A percentile compares a stretch with the other conserved stretches of the same genome.
Conservation (phyloP, 83 land plant species). For the Thuja plicata region DNA sequence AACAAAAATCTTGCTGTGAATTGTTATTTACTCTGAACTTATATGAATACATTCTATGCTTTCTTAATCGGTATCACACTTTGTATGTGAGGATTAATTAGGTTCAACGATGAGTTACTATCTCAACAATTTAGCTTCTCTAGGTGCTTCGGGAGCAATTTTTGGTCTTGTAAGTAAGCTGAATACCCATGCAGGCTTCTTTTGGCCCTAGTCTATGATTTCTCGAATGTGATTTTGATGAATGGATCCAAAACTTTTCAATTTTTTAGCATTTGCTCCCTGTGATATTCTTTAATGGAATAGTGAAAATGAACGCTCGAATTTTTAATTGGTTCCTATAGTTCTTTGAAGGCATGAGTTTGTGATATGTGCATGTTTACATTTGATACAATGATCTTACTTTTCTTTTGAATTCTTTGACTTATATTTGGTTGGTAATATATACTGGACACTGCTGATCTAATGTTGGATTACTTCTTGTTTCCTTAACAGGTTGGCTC, state of each 20-base stretch:
- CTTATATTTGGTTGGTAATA: background rate
- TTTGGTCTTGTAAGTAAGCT: conserved; percentile 79
- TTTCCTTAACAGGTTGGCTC: conserved; percentile 17
- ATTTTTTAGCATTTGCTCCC: background rate
- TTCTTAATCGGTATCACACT: background rate
- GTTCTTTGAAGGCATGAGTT: background rate
- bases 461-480: conserved; percentile 5
- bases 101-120: conserved; percentile 77
- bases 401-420: background rate
- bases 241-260: background rate
- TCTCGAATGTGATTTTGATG: background rate
- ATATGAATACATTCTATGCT: background rate
- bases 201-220: background rate
- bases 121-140: conserved; percentile 61
- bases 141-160: conserved; percentile 95
- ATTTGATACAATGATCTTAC: background rate
- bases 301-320: background rate
- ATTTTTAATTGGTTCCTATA: background rate
- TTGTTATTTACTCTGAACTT: background rate
- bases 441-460: background rate
- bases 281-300: background rate
- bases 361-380: background rate
- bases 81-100: conserved; percentile 21
- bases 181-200: background rate
- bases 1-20: background rate